Conservation (phyloP, 768 basidiomycete species). For the Gelatoporia subvermispora region DNA sequence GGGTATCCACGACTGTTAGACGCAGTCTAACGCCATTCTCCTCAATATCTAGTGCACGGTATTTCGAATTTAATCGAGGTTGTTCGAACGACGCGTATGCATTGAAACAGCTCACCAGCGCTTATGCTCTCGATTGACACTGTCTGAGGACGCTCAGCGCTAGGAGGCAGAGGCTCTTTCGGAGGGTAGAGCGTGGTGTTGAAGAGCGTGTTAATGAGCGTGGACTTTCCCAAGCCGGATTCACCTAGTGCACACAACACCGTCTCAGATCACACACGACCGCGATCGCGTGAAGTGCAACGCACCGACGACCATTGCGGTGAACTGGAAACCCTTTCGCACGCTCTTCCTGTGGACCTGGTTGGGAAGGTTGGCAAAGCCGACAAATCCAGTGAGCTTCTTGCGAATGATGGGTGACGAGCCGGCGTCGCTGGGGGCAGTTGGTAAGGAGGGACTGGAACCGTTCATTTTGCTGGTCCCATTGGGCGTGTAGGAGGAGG, state of each 20-base stretch:
- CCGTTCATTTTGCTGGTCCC: constrained; percentile 56
- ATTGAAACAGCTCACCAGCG: constrained; percentile 60
- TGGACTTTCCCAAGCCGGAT: constrained; percentile 98
- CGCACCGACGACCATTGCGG: constrained; percentile 97
- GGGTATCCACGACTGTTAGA: constrained; percentile 98
- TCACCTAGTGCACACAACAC: constrained; percentile 55
- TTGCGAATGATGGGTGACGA: constrained; percentile 57
- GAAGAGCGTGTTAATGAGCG: constrained; percentile 97
- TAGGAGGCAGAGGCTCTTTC: constrained; percentile 79
- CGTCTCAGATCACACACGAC: background rate
- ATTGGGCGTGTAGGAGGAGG: constrained; percentile 49
- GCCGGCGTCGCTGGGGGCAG: constrained; percentile 22
- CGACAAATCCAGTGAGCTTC: constrained; percentile 93
- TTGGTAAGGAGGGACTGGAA: constrained; percentile 53
- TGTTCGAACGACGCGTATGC: background rate
- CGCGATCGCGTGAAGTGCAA: constrained; percentile 24
- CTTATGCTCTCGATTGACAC: constrained; percentile 98
- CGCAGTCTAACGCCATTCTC: constrained; percentile 96
- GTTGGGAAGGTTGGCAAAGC: constrained; percentile 97
- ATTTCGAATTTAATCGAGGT: background rate
- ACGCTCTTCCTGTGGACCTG: constrained; percentile 99
- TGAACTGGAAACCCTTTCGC: constrained; percentile 98
- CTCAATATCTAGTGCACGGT: constrained; percentile 77
- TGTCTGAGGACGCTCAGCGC: constrained; percentile 84
- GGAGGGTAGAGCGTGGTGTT: constrained; percentile 92